These are phyloP conservation scores for Fulvia fulva DNA, from an alignment of 2,329 filamentous ascomycete genomes.

Conservation along the genomic window DNA sequence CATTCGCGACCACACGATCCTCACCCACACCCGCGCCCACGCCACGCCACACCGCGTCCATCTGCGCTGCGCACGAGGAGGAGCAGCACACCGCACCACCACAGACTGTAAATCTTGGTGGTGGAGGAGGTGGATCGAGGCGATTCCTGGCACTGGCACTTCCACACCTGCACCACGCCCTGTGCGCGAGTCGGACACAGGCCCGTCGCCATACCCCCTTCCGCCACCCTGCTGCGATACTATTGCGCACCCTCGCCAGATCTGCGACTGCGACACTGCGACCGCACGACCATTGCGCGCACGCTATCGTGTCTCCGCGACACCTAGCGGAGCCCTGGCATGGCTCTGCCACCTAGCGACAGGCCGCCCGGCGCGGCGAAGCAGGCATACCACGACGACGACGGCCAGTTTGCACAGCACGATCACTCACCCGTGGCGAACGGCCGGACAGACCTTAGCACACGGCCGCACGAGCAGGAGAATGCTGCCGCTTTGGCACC, in stretches of 20 bases:
- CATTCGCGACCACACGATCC: too few relatives aligned
- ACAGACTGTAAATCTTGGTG: background rate
- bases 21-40: background rate
- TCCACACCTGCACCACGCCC: background rate
- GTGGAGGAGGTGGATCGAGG: background rate
- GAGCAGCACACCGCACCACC: background rate
- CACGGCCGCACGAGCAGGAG: conserved; percentile 15
- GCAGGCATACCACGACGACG: conserved; percentile 22
- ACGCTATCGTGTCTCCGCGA: conserved; percentile 9
- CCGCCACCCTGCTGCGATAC: background rate
- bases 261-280: background rate
- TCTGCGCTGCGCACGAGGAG: background rate
- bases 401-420: conserved; percentile 3
- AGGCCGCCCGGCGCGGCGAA: conserved; percentile 24
- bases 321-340: conserved; percentile 22
- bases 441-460: conserved; percentile 15
- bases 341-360: conserved; percentile 30
- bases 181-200: background rate
- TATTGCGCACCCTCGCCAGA: background rate
- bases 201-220: background rate
- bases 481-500: conserved; percentile 5
- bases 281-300: conserved; percentile 13
- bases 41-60: background rate
- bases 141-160: background rate
- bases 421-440: conserved; percentile 13